Base-by-base conservation (phyloP, 2,329 filamentous ascomycete genomes). In the Penicillium glabrum region DNA sequence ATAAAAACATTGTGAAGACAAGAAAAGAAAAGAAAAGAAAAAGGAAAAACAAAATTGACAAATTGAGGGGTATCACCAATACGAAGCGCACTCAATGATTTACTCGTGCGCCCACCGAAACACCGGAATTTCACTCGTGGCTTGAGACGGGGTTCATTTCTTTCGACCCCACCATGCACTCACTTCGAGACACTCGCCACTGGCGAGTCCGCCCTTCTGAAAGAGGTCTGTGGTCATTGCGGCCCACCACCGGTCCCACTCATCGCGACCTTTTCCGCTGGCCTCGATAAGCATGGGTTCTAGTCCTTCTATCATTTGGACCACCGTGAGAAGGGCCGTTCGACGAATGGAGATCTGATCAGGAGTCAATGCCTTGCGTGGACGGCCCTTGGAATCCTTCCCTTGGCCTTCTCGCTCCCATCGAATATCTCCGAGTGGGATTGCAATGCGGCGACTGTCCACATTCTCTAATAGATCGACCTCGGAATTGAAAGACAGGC, bases 241-340 rank as follows among this genome's bases (percentile, higher is more conserved):
- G 41, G 88, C 86, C 77, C 90, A 86, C 93, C 93, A 97, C 43
- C 86, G 81, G 72, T 96, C 90, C 92, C 92, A 97, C 76, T 97
- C 93, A 65, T 96, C 91, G 69, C 90, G 86, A 67, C 89, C 91
- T 80, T 96, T 96, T 14, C 89, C 89, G 68, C 89, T 96, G 46
- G 86, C 86, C 67, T 96, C 89, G 65, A 89, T 85, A 64, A 97
- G 78, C 57, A 95, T 77, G 5, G 91, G 90, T 74, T 97, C 93
- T 67, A 97, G 78, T 61, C 88, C 89, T 71, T 95, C 90, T 53
- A 96, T 90, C 81, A 91, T 84, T 70, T 93, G 89, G 51, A 96
- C 85, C 6, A 93, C 86, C 2, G 89, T 91, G 69, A 90, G 77
- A 54, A 96, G 81, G n/a, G 92, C 91, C 11, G 90, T 93, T 66